A percentile compares a stretch with the other conserved stretches of the same genome.
Conservation (phyloP, 805 yeast species). For the Jamesozyma piceae region DNA sequence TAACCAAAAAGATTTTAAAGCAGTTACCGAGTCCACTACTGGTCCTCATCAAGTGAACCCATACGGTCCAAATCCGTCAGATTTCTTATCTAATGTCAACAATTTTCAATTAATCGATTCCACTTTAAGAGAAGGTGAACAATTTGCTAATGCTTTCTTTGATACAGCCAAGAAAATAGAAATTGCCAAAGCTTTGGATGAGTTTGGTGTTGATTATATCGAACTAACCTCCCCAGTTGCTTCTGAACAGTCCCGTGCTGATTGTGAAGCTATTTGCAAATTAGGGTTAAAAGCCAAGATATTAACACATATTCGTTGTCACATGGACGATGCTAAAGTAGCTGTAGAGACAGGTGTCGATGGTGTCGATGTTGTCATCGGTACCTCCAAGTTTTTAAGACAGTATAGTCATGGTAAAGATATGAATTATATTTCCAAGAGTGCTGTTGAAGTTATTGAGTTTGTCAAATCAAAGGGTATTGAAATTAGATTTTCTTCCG, state of each 20-base stretch:
- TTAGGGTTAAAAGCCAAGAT: constrained; percentile 94
- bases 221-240: constrained; percentile 99
- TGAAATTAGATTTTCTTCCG: constrained; percentile 92
- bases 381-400: constrained; percentile 90
- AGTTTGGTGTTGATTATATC: constrained; percentile 95
- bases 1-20: constrained; percentile 8
- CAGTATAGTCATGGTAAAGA: constrained; percentile 96
- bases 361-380: constrained; percentile 97
- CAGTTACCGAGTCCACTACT: constrained; percentile 11
- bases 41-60: constrained; percentile 44
- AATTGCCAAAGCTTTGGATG: constrained; percentile 93
- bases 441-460: constrained; percentile 93
- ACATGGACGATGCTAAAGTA: constrained; percentile 95
- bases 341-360: constrained; percentile 98
- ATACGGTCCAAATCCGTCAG: constrained; percentile 92
- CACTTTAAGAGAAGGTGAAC: constrained; percentile 96
- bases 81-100: constrained; percentile 79
- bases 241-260: constrained; percentile 81
- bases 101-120: constrained; percentile 89
- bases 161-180: constrained; percentile 90
- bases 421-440: constrained; percentile 92
- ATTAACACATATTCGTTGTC: constrained; percentile 93
- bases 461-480: constrained; percentile 93
- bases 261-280: constrained; percentile 98
- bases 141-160: constrained; percentile 95